Conservation (phyloP, 352 stramenopile genomes). For the Phytophthora tentaculata region DNA sequence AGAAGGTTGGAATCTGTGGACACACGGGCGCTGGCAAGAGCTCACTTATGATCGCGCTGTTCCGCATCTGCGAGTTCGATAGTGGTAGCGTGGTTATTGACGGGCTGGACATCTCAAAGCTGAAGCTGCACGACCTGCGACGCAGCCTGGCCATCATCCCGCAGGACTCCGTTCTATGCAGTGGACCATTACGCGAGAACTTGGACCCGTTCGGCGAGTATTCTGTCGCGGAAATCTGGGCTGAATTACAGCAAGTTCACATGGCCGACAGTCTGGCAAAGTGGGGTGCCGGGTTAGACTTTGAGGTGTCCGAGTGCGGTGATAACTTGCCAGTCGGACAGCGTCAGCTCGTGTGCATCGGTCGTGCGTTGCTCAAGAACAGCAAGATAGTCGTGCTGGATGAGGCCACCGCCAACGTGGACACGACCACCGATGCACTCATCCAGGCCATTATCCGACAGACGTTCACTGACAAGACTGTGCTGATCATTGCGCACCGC, state of each 20-base stretch:
- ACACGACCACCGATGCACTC: constrained; percentile 49
- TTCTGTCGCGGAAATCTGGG: constrained; percentile 66
- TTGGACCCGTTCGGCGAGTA: constrained; percentile 90
- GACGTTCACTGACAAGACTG: constrained; percentile 89
- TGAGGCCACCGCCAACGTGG: constrained; percentile 86
- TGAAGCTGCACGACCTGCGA: constrained; percentile 47
- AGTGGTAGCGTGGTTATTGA: constrained; percentile 86
- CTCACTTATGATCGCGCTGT: constrained; percentile 52
- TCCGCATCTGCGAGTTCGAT: constrained; percentile 54
- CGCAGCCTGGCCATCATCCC: constrained; percentile 17
- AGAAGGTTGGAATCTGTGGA: constrained; percentile 18
- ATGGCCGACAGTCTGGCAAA: constrained; percentile 69
- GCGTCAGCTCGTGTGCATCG: constrained; percentile 74
- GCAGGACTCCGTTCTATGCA: constrained; percentile 91
- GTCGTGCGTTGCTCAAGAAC: constrained; percentile 90
- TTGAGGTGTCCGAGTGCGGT: constrained; percentile 87
- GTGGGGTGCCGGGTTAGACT: constrained; percentile 67
- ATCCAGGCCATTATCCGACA: constrained; percentile 78
- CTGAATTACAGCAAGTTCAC: constrained; percentile 62
- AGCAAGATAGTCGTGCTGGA: constrained; percentile 93
- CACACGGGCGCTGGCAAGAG: constrained; percentile 55
- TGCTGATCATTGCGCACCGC: constrained; percentile 79
- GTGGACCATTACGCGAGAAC: constrained; percentile 90
- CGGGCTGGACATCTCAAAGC: constrained; percentile 66
- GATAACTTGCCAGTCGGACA: constrained; percentile 86